These are phyloP conservation scores for Strigomonas culicis DNA, from an alignment of 208 protist genomes.

Conservation along the genomic window DNA sequence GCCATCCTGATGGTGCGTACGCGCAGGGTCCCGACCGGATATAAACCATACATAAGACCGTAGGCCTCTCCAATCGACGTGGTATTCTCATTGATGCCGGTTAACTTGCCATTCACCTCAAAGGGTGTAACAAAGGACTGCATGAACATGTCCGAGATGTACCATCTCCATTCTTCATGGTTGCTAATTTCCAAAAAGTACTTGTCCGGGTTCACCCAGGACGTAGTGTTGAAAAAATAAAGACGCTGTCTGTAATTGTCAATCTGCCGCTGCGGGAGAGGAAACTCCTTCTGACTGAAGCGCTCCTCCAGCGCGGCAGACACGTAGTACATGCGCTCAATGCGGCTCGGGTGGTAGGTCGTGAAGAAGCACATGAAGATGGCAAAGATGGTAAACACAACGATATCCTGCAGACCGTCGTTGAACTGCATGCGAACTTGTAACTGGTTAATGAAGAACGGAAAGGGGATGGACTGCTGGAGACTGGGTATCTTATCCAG, in stretches of 20 bases:
- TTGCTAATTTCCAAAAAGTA: conserved; percentile 18
- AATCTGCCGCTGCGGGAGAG: conserved; percentile 2
- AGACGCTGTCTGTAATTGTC: conserved; percentile 18
- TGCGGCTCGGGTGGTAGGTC: conserved; percentile 8
- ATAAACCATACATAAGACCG: conserved; percentile 1
- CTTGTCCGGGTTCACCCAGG: conserved; percentile 15
- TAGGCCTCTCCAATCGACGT: not conserved
- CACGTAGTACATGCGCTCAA: conserved; percentile 17
- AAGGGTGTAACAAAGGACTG: not conserved
- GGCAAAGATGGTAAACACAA: conserved; percentile 24
- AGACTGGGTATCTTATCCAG: not conserved
- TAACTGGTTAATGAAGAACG: conserved; percentile 19
- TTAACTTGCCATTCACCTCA: not conserved
- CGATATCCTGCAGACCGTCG: conserved; percentile 16
- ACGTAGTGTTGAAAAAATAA: not conserved
- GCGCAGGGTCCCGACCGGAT: conserved; percentile 22
- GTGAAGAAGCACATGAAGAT: conserved; percentile 39
- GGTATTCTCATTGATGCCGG: not conserved
- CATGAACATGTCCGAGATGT: conserved; percentile 5
- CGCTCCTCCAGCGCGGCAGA: conserved; percentile 13
- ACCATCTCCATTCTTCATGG: not conserved
- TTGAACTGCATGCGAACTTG: conserved; percentile 4
- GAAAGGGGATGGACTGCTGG: conserved; percentile 11
- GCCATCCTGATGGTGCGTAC: conserved; percentile 28
- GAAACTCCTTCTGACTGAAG: conserved; percentile 17